These are phyloP conservation scores for Pseudofabraea citricarpa DNA, from an alignment of 2,329 filamentous ascomycete species.

Conservation along the genomic window DNA sequence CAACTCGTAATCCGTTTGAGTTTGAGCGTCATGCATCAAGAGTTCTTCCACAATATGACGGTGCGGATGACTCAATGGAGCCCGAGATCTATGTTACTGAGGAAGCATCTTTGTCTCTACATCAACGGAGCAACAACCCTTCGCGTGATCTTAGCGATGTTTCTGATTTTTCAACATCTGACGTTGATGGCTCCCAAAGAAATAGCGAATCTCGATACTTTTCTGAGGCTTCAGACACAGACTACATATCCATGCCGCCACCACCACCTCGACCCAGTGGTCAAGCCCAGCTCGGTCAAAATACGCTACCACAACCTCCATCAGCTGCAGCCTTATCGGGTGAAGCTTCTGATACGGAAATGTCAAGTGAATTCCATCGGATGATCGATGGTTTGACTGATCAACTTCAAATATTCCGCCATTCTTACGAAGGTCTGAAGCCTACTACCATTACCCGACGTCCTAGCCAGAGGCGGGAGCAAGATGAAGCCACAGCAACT, in stretches of 20 bases:
- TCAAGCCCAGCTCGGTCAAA: neutral
- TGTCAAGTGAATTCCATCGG: slow-evolving; percentile 20
- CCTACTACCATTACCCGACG: neutral
- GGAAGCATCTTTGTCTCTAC: slow-evolving; percentile 40
- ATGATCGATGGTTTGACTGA: slow-evolving; percentile 16
- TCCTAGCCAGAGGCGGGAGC: neutral
- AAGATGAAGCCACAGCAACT: neutral
- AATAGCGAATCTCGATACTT: slow-evolving; percentile 11
- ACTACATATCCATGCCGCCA: slow-evolving; percentile 15
- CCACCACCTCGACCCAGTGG: slow-evolving; percentile 10
- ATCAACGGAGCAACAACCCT: slow-evolving; percentile 11
- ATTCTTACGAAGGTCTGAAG: slow-evolving; percentile 17
- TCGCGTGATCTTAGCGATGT: slow-evolving; percentile 21
- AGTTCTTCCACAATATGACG: slow-evolving; percentile 35
- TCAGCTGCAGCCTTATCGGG: slow-evolving; percentile 19
- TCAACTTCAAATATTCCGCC: slow-evolving; percentile 21
- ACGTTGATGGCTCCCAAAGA: slow-evolving; percentile 14
- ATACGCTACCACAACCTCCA: slow-evolving; percentile 16
- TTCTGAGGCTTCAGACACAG: slow-evolving; percentile 12
- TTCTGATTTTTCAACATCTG: slow-evolving; percentile 25
- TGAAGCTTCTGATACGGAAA: slow-evolving; percentile 18
- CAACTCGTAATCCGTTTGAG: slow-evolving; percentile 54
- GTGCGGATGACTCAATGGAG: slow-evolving; percentile 11
- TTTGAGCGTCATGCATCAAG: slow-evolving; percentile 58
- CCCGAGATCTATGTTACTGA: slow-evolving; percentile 53